Base-by-base conservation (phyloP, 106 monocot species). In the Allium cepa region DNA sequence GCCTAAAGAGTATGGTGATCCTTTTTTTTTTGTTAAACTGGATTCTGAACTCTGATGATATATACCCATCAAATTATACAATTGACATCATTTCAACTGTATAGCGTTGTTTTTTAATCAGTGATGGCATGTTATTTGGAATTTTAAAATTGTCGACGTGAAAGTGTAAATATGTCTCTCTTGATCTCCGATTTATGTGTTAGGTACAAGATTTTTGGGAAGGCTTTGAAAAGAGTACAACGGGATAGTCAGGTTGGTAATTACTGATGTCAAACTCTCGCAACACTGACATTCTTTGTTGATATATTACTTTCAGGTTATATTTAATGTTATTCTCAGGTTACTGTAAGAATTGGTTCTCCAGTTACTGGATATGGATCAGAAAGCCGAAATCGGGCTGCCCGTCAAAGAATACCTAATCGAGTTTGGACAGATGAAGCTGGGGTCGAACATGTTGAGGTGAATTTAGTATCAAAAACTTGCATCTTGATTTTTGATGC, bases 141-240 rank as follows among this genome's bases (percentile, higher is more conserved):
- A 22, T 22, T 22, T 22, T 22, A 22, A 22, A 22, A 22, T 22
- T 22, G 1, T 22, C 22, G 22, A 22, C 22, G 22, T 22, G 22
- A 22, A 22, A 22, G 22, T 22, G 22, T 22, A 22, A 22, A 22
- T 22, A 22, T 22, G 22, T 22, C 22, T 22, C 22, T 22, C 22
- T 22, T 22, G 22, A 22, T 22, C 22, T 22, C 22, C 22, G 14
- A 7, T 53, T 27, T 53, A 12, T 27, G 53, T 47, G 15, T 12
- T 61, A 99, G 97, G 81, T 99, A 99, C 82, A 99, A 99, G 71
- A 87, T 99, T 66, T 99, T 87, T 71, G 97, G 92, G 7, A 99
- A 93, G 79, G 92, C 97, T 47, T 82, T 99, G 47, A 76, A 78
- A 75, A 90, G 97, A 75, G 80, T 99, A 65, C 97, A 99, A 77